phyloP scores from a whole-genome alignment of 352 stramenopile genomes.

The Lagenidium sp. region DNA sequence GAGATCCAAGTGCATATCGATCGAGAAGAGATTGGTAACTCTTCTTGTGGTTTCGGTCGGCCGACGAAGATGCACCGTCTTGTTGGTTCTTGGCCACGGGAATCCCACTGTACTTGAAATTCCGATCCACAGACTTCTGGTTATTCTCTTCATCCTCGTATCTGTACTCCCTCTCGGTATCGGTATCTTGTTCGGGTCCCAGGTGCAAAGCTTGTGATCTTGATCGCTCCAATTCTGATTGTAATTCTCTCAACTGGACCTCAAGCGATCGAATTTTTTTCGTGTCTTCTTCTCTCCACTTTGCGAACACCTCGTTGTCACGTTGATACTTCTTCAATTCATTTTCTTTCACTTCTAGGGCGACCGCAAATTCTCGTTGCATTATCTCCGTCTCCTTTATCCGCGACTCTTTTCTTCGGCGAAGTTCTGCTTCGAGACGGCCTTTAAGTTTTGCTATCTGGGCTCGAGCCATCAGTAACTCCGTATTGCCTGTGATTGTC shows the following conservation, averaged over 20 bases:
- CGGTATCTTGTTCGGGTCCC: not conserved
- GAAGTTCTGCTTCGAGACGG: conserved; percentile 36
- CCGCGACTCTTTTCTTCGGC: conserved; percentile 30
- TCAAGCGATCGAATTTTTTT: conserved; percentile 43
- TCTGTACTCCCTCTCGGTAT: too few species aligned
- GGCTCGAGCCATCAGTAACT: conserved; percentile 46
- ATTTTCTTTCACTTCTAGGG: conserved; percentile 53
- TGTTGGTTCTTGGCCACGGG: too few species aligned
- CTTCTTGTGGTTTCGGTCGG: too few species aligned
- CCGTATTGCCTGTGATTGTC: conserved; percentile 28
- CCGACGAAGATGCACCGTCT: too few species aligned
- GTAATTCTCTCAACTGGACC: conserved; percentile 30
- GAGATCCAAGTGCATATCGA: too few species aligned
- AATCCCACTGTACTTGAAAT: too few species aligned
- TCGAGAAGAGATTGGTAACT: too few species aligned
- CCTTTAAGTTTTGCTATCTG: conserved; percentile 48
- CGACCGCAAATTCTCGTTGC: conserved; percentile 35
- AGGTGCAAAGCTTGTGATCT: too few species aligned
- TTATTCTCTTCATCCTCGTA: too few species aligned
- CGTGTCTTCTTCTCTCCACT: conserved; percentile 48
- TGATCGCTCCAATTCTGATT: conserved; percentile 10
- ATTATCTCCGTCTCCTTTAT: conserved; percentile 48
- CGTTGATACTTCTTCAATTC: conserved; percentile 38
- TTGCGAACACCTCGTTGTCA: conserved; percentile 54
- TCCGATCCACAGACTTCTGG: too few species aligned